phyloP scores from a whole-genome alignment of 768 basidiomycete species.

The Inosperma sp. region DNA sequence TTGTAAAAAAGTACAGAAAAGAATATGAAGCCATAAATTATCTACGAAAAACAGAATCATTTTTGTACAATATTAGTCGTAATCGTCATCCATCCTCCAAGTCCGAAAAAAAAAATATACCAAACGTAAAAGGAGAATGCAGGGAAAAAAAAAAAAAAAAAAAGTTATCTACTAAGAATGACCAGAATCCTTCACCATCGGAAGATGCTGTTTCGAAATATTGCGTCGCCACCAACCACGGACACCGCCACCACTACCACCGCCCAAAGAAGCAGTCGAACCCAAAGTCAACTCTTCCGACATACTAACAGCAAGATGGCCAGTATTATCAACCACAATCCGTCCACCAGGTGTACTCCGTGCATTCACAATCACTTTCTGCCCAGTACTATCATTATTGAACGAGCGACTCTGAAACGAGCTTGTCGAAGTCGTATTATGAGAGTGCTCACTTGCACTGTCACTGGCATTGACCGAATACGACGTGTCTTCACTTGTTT shows the following conservation, averaged over 20 bases:
- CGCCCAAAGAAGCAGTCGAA: background rate
- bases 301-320: background rate
- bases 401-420: conserved; percentile 10
- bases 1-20: background rate
- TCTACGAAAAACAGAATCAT: too few relatives aligned
- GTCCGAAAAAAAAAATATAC: background rate
- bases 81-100: background rate
- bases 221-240: conserved; percentile 19
- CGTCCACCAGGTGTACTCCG: conserved; percentile 17
- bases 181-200: conserved; percentile 1
- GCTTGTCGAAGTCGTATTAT: conserved; percentile 13
- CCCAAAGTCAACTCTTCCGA: conserved; percentile 4
- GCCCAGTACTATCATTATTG: conserved; percentile 3
- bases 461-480: conserved; percentile 18
- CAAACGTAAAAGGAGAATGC: background rate
- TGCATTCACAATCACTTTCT: background rate
- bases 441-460: conserved; percentile 19
- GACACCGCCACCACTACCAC: conserved; percentile 2
- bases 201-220: conserved; percentile 1
- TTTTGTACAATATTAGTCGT: too few relatives aligned
- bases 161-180: background rate
- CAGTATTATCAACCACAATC: conserved; percentile 14
- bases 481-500: background rate
- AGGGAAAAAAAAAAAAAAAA: background rate
- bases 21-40: too few relatives aligned